These are phyloP conservation scores for Alternaria longipes DNA, from an alignment of 2,329 filamentous ascomycete species.

Conservation along the genomic window DNA sequence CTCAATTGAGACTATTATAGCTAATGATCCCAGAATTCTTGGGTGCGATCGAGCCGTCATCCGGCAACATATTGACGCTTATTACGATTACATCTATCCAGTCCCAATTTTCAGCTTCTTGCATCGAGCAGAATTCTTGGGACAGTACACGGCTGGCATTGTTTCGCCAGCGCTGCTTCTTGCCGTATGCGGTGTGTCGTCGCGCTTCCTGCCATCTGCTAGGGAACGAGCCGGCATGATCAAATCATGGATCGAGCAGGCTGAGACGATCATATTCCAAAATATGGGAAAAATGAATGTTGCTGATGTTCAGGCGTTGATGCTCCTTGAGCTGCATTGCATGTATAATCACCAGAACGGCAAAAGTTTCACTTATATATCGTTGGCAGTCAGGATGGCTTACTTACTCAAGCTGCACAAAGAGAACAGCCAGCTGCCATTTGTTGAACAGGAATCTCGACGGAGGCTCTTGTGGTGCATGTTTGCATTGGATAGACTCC, in stretches of 20 bases:
- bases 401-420: constrained; percentile 16
- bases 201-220: constrained; percentile 9
- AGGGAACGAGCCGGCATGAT: not conserved
- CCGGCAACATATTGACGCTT: constrained; percentile 17
- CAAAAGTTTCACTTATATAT: constrained; percentile 6
- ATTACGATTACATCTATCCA: constrained; percentile 20
- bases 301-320: constrained; percentile 4
- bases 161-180: constrained; percentile 10
- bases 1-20: not conserved
- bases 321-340: constrained; percentile 8
- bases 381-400: constrained; percentile 11
- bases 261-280: constrained; percentile 13
- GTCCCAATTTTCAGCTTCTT: constrained; percentile 16
- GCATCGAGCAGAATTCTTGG: constrained; percentile 18
- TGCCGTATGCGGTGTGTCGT: constrained; percentile 12
- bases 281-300: constrained; percentile 7
- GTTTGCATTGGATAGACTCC: constrained; percentile 10
- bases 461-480: constrained; percentile 18
- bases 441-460: constrained; percentile 15
- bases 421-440: constrained; percentile 6
- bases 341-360: constrained; percentile 9
- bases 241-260: constrained; percentile 13
- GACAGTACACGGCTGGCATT: not conserved
- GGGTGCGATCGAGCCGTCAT: constrained; percentile 6
- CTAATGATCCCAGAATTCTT: constrained; percentile 7